Evolutionary conservation across 2,329 filamentous ascomycete genomes (phyloP), one percentile per base, ranked within the genome.

Genomic region (Plectosphaerella sp.): DNA sequence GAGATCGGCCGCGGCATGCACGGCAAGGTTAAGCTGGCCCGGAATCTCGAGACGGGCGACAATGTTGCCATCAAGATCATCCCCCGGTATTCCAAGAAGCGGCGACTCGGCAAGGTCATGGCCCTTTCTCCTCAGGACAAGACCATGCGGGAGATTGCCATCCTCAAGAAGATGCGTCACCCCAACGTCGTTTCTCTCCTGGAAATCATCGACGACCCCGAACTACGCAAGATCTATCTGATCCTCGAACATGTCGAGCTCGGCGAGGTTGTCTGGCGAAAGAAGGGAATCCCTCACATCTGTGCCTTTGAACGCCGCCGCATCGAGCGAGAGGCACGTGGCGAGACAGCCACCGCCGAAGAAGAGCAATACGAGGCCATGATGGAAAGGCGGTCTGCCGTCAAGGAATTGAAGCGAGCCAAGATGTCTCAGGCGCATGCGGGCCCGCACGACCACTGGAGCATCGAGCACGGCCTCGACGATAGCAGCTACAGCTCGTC

Each of bases 21-120:
- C 67, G 94, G 94, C 64, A 99, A 97, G 74, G 94, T 99, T 64
- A 99, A 99, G 72, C 79, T 97, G 47, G 94, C 92, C 47, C 84
- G 91, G 50, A 91, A 95, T 65, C 76, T 91, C 45, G 76, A 86
- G 52, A 91, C 83, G 2, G 80, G 81, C 55, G 86, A 89, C 50
- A 87, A 87, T 65, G 93, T 99, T 4, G 94, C 94, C 52, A 97
- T 99, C 79, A 99, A 99, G 74, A 99, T 99, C 62, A 96, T 99
- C 46, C 91, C 96, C 53, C 86, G 94, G 37, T 96, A 94, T 66
- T 96, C 93, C 49, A 97, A 96, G 73, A 91, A 90, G 62, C 86
- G 92, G 52, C 88, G 93, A 24, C 79, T 99, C n/a, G 94, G 94
- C 50, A 89, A 89, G 65, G 87, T 93, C 52, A 85, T 79, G 2